Evolutionary conservation across 345 rosid genomes (phyloP).

Genomic region (Salix dunnii): DNA sequence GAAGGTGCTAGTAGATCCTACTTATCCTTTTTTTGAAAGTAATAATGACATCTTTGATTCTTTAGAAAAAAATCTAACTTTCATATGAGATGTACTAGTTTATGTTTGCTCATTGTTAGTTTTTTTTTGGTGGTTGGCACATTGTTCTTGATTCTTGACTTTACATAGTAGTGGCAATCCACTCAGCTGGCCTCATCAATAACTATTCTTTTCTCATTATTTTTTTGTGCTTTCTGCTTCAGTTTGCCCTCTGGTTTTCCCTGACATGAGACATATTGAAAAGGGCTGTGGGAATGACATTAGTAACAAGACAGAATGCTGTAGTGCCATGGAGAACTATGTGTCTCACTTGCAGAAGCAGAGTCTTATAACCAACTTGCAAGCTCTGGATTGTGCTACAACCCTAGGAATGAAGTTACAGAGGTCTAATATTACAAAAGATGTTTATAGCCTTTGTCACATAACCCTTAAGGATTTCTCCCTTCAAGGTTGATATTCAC

Average conservation of each 20-base stretch:
- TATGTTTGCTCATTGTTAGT: neutral
- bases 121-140: neutral
- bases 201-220: neutral
- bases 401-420: slow-evolving; percentile 64
- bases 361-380: slow-evolving; percentile 86
- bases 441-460: slow-evolving; percentile 73
- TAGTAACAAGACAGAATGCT: slow-evolving; percentile 62
- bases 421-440: slow-evolving; percentile 55
- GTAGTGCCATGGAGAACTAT: slow-evolving; percentile 73
- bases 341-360: slow-evolving; percentile 93
- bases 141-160: neutral
- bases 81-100: neutral
- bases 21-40: neutral
- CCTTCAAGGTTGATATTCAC: slow-evolving; percentile 71
- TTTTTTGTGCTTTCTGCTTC: slow-evolving; percentile 24
- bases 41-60: neutral
- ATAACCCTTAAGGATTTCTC: slow-evolving; percentile 95
- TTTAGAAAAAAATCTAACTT: neutral
- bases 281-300: slow-evolving; percentile 56
- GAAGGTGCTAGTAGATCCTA: neutral
- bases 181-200: neutral
- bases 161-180: neutral
- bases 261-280: slow-evolving; percentile 59
- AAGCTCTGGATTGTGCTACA: slow-evolving; percentile 86
- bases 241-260: slow-evolving; percentile 92